Evolutionary conservation across 345 rosid species (phyloP).

Genomic region (Limnanthes douglasii): DNA sequence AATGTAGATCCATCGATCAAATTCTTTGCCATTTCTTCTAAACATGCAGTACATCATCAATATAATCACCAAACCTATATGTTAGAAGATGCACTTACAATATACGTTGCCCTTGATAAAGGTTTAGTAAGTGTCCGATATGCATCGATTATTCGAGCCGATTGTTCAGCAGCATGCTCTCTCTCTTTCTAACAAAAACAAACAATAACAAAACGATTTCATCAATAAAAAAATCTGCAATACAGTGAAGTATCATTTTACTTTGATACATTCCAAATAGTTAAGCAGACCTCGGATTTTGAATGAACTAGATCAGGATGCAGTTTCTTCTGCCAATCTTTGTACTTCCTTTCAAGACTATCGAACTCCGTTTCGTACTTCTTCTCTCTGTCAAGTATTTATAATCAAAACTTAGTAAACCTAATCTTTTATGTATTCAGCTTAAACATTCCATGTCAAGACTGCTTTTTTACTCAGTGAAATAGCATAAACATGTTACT

Average conservation of each 20-base stretch:
- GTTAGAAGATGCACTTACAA: conserved; percentile 36
- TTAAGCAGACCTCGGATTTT: conserved; percentile 55
- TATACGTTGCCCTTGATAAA: conserved; percentile 61
- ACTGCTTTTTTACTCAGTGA: conserved; percentile 1
- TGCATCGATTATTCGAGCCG: conserved; percentile 76
- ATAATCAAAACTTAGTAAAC: background rate
- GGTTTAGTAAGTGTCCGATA: conserved; percentile 47
- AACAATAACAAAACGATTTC: background rate
- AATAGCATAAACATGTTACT: background rate
- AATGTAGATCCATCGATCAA: too few relatives aligned
- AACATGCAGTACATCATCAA: too few relatives aligned
- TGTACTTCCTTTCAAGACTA: conserved; percentile 56
- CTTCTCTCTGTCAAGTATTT: conserved; percentile 29
- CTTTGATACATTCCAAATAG: too few relatives aligned
- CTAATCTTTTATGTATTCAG: background rate
- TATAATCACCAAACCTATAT: too few relatives aligned
- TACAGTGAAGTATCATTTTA: too few relatives aligned
- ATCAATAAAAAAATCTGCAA: background rate
- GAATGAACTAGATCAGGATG: conserved; percentile 97
- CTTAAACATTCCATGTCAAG: background rate
- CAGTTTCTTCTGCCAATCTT: conserved; percentile 83
- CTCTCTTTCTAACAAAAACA: conserved; percentile 38
- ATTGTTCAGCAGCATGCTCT: conserved; percentile 78
- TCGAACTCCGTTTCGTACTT: conserved; percentile 42
- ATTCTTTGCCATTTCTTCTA: too few relatives aligned